phyloP scores from a whole-genome alignment of 2,329 filamentous ascomycete genomes.

The Neonectria faginata region DNA sequence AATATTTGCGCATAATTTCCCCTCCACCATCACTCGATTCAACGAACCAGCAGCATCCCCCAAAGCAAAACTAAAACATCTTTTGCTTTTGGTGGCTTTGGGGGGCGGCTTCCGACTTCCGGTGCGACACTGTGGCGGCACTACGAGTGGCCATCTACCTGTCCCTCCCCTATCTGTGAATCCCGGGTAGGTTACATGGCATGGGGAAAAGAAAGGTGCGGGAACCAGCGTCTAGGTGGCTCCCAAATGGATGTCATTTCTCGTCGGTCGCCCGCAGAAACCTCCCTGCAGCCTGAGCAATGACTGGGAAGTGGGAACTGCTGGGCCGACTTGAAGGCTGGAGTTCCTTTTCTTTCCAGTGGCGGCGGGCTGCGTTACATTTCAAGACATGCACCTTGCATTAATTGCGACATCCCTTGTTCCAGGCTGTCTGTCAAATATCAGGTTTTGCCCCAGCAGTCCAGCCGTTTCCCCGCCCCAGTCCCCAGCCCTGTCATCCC shows the following conservation, averaged over 20 bases:
- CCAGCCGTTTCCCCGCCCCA: background rate
- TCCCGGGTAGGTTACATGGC: background rate
- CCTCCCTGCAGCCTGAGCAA: background rate
- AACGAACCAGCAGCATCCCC: background rate
- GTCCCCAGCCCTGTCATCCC: background rate
- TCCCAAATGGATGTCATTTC: background rate
- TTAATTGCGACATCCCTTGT: constrained; percentile 4
- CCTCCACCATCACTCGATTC: background rate
- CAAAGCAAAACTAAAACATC: background rate
- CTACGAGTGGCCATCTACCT: no score
- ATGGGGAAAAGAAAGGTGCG: background rate
- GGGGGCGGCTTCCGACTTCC: background rate
- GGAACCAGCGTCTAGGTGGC: background rate
- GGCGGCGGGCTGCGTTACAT: constrained; percentile 2
- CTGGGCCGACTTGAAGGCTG: no score
- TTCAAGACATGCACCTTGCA: background rate
- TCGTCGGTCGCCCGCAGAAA: background rate
- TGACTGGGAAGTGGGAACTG: constrained; percentile 4
- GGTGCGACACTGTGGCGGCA: constrained; percentile 1
- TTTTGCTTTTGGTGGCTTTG: background rate
- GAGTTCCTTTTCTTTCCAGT: no score
- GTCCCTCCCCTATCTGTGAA: no score
- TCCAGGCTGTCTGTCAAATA: constrained; percentile 10
- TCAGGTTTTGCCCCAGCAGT: constrained; percentile 7
- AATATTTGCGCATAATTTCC: background rate